A percentile compares a stretch with the other conserved stretches of the same genome.
These are phyloP conservation scores for Cutaneotrichosporon sp. DNA, from an alignment of 1,284 basidiomycete species.

Conservation along the genomic window DNA sequence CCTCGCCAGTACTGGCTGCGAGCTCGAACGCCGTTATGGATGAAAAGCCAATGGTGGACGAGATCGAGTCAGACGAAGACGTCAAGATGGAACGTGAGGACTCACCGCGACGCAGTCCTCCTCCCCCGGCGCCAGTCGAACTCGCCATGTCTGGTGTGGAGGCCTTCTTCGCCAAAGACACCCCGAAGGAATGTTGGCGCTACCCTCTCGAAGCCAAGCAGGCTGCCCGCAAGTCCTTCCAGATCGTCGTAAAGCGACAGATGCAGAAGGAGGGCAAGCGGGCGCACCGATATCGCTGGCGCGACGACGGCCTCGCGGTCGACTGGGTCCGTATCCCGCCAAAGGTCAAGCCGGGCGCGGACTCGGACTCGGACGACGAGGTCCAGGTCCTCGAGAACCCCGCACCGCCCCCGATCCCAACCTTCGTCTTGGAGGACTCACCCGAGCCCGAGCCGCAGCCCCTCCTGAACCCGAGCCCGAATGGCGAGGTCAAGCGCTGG, in stretches of 20 bases:
- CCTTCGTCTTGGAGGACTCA: not conserved
- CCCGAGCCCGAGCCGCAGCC: not conserved
- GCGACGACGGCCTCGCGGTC: conserved; percentile 12
- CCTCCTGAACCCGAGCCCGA: not conserved
- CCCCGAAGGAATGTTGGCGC: not conserved
- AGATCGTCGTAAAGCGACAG: not conserved
- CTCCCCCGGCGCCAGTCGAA: not conserved
- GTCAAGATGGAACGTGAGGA: not conserved
- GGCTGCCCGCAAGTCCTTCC: not conserved
- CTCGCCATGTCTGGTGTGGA: not conserved
- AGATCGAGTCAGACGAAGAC: not conserved
- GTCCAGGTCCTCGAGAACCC: not conserved
- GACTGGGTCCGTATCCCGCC: conserved; percentile 11
- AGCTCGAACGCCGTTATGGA: not conserved
- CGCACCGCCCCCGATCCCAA: not conserved
- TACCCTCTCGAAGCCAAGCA: not conserved
- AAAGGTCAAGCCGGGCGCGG: not conserved
- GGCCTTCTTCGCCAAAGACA: not conserved
- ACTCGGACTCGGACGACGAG: not conserved
- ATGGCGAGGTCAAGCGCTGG: not conserved
- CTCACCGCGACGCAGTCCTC: not conserved
- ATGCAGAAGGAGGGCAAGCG: not conserved
- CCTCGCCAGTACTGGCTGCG: not conserved
- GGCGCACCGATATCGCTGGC: conserved; percentile 6
- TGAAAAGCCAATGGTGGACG: not conserved